Base-by-base conservation (phyloP, 306 rosid species). In the Cucumis melo region DNA sequence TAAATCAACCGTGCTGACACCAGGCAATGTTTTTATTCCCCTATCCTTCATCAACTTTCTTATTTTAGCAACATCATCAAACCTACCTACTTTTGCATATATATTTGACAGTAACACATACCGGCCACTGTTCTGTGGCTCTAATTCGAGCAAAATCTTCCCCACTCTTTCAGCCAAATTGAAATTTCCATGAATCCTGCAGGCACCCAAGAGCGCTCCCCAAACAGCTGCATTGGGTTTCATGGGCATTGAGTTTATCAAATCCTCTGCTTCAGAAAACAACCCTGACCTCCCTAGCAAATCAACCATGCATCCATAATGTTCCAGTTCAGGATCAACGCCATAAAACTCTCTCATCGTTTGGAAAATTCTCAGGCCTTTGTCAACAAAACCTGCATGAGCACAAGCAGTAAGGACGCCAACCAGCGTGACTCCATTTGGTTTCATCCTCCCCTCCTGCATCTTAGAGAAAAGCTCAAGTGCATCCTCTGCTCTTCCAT, bases 191-290 rank as follows among this genome's bases (percentile, higher is more conserved):
- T 87, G 84, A 76, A 79, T 87, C 80, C 80, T 86, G 78, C 93
- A 89, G 59, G 91, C 88, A 59, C 86, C 87, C 44, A 87, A 73
- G 74, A 86, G 85, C 44, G 91, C 93, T 77, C 91, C 88, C 83
- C 77, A 87, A 53, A 89, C 77, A 16, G 85, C 93, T 76, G 88
- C 89, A 68, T 78, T 87, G 14, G 93, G 88, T 79, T 86, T 68
- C 27, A 85, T 27, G 0, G 88, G 84, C 91, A 89, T 87, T 17
- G 78, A 76, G 3, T 76, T 83, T 78, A 86, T 82, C 29, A 89
- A 68, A 77, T 79, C 81, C 85, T 85, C 86, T 68, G 88, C 91
- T 67, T 87, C 91, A 8, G 78, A 73, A 23, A 87, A 46, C 2
- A 78, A 82, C 48, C 93, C 88, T 73, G 85, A 85, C 53, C 93